Evolutionary conservation across 2,329 filamentous ascomycete species (phyloP), one percentile per base, ranked within the genome.

Genomic region (Nigrospora sphaerica): DNA sequence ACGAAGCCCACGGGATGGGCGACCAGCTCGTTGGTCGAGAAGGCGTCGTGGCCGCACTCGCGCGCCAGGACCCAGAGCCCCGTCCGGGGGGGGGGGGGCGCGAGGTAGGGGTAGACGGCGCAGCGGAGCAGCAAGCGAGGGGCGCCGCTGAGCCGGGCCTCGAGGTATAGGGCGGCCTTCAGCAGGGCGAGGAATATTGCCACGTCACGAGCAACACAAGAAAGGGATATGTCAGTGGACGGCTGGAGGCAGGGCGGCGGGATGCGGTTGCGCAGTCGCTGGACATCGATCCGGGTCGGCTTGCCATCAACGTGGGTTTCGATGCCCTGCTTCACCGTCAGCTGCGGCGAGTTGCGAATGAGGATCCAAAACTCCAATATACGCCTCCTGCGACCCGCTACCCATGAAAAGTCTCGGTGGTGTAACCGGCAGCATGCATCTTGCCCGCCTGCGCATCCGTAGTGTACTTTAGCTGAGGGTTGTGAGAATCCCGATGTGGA

Each of bases 21-120:
- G 54, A 83, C 57, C 32, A 57, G 58, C 41, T 65, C 65, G 62
- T 74, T 68, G 31, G 65, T 63, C 17, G 78, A 83, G 60, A 86
- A 82, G 39, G 81, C 80, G 18, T 77, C 76, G 62, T 86, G 83
- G 45, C 83, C 83, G 61, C 77, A 82, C 62, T 86, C 83, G 60
- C 86, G 83, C n/a, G 77, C 82, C 32, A 86, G 68, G 52, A 84
- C 81, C 83, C 83, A 86, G 52, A 86, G 66, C 2, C 83, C 83
- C 1, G 80, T 85, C 62, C 80, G 77, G 52, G 85, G 65, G 28
- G 82, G 72, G 41, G 83, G 81, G 23, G n/a, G n/a, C 63, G 85
- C 80, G 42, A 77, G 55, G 62, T 78, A 82, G 48, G 78, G 74
- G 60, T 85, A 86, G 39, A 66, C 60, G 36, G 67, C 64, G 75